Conservation (phyloP, 176 grass and related monocot species). For the barley (Hordeum vulgare) region MorexV3_pseudomolecules_assembly NC_058521.1:46540776-46541275, state of each 20-base stretch:
- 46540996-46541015: not conserved
- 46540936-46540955: too few relatives aligned
- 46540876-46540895: not conserved
- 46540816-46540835: not conserved
- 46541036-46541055: not conserved
- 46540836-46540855: not conserved
- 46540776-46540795: not conserved
- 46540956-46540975: too few relatives aligned
- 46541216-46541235: not conserved
- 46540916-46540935: too few relatives aligned
- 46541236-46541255: not conserved
- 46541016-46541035: not conserved
- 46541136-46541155: constrained; percentile 54
- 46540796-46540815: not conserved
- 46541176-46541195: constrained; percentile 74
- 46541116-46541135: constrained; percentile 47
- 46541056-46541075: not conserved
- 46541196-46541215: not conserved
- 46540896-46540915: too few relatives aligned
- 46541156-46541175: constrained; percentile 95
- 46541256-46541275: not conserved
- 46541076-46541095: not conserved
- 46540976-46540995: too few relatives aligned
- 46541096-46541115: not conserved
- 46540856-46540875: not conserved